A percentile compares a stretch with the other conserved stretches of the same genome.
Evolutionary conservation across 345 rosid genomes (phyloP).

Genomic region (Arabidopsis arenosa): DNA sequence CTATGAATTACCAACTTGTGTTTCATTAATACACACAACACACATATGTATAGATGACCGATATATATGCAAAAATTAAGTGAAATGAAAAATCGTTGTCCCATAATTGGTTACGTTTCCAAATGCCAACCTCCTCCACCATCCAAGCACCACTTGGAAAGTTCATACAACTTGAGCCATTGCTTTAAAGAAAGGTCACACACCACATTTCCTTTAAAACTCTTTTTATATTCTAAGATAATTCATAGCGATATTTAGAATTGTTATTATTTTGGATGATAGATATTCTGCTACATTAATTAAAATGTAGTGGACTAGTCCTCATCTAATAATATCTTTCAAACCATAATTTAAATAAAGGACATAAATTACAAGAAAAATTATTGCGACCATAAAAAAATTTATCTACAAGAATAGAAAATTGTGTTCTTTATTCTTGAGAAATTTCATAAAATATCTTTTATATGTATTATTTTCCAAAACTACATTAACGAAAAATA

Average conservation of each 20-base stretch:
- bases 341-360: not conserved
- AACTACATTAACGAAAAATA: not conserved
- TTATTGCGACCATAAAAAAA: not conserved
- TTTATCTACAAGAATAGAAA: not conserved
- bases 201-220: conserved; percentile 37
- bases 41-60: not conserved
- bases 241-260: conserved; percentile 31
- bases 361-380: not conserved
- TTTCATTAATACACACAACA: not conserved
- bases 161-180: conserved; percentile 45
- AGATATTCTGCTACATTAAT: conserved; percentile 25
- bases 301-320: conserved; percentile 32
- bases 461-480: too few relatives aligned
- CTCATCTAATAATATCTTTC: conserved; percentile 32
- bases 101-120: conserved; percentile 36
- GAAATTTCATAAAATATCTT: not conserved
- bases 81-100: not conserved
- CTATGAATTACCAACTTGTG: conserved; percentile 7
- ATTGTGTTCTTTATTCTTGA: not conserved
- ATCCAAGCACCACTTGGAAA: conserved; percentile 48
- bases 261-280: conserved; percentile 36
- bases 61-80: not conserved
- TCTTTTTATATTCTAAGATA: conserved; percentile 39
- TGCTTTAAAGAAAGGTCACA: conserved; percentile 40
- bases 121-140: conserved; percentile 39